phyloP scores from a whole-genome alignment of 2,329 filamentous ascomycete genomes.

The Rhynchosporium agropyri region DNA sequence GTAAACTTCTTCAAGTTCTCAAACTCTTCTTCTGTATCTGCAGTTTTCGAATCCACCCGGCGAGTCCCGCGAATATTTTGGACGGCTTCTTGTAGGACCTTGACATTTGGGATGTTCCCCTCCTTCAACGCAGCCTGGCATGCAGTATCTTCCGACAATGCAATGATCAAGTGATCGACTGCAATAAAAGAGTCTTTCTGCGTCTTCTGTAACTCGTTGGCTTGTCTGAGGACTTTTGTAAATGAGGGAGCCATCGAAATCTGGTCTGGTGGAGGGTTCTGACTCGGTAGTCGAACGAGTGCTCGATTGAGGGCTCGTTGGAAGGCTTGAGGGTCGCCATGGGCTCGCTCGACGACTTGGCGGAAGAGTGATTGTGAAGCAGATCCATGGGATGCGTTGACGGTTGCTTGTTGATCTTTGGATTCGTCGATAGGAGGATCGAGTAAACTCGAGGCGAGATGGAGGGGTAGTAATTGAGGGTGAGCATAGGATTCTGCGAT shows the following conservation, averaged over 20 bases:
- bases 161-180: slow-evolving; percentile 89
- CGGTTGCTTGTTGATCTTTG: slow-evolving; percentile 73
- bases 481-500: slow-evolving; percentile 90
- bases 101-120: slow-evolving; percentile 87
- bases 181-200: slow-evolving; percentile 96
- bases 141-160: slow-evolving; percentile 75
- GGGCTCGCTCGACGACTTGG: slow-evolving; percentile 90
- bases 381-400: slow-evolving; percentile 65
- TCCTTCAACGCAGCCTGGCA: slow-evolving; percentile 79
- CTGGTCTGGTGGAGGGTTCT: slow-evolving; percentile 91
- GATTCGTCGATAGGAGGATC: slow-evolving; percentile 75
- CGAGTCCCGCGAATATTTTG: slow-evolving; percentile 89
- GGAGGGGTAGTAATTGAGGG: slow-evolving; percentile 85
- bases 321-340: slow-evolving; percentile 87
- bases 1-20: slow-evolving; percentile 98
- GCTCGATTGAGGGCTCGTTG: slow-evolving; percentile 89
- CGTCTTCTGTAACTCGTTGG: slow-evolving; percentile 90
- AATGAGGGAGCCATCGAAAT: slow-evolving; percentile 82
- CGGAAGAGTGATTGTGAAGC: slow-evolving; percentile 78
- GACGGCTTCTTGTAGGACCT: slow-evolving; percentile 88
- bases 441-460: slow-evolving; percentile 82
- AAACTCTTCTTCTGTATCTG: slow-evolving; percentile 87
- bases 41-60: slow-evolving; percentile 93
- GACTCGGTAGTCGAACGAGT: slow-evolving; percentile 86
- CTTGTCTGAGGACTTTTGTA: slow-evolving; percentile 78